Evolutionary conservation across 164 flowering plant genomes (phyloP).

Genomic region (Macadamia tetraphylla): DNA sequence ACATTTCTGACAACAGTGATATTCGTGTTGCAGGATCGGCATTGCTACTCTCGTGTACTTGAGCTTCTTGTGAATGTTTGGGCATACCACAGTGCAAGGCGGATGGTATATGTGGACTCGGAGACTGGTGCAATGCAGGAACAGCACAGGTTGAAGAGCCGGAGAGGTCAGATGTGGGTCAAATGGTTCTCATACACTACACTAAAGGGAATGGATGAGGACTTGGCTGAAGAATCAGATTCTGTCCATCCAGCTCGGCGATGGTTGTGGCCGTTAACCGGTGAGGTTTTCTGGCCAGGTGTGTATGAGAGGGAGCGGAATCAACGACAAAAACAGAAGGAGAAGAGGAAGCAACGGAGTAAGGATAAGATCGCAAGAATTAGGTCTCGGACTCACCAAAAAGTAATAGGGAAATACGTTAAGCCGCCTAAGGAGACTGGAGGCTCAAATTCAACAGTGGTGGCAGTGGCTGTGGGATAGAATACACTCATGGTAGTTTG

Average conservation of each 20-base stretch:
- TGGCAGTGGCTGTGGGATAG: constrained; percentile 3
- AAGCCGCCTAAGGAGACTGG: constrained; percentile 63
- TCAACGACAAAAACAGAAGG: constrained; percentile 47
- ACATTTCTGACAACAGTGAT: constrained; percentile 1
- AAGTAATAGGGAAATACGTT: constrained; percentile 73
- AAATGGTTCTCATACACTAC: constrained; percentile 76
- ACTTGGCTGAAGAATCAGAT: constrained; percentile 85
- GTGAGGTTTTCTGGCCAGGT: constrained; percentile 92
- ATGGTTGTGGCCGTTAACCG: constrained; percentile 94
- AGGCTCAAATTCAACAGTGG: constrained; percentile 29
- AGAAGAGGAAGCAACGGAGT: constrained; percentile 56
- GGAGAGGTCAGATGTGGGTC: constrained; percentile 88
- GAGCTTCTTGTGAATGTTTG: constrained; percentile 89
- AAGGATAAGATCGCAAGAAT: constrained; percentile 64
- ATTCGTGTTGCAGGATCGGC: constrained; percentile 68
- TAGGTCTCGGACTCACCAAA: constrained; percentile 49
- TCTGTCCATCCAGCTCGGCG: constrained; percentile 41
- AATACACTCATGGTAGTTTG: background rate
- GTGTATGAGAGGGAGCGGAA: constrained; percentile 69
- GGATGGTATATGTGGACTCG: constrained; percentile 76
- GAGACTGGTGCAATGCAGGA: constrained; percentile 77
- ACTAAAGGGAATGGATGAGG: constrained; percentile 93
- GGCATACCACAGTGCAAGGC: constrained; percentile 94
- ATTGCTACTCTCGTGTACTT: constrained; percentile 88
- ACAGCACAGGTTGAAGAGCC: constrained; percentile 55